Conservation (phyloP, 192 early-diverging fungal species). For the Podila epicladia region DNA sequence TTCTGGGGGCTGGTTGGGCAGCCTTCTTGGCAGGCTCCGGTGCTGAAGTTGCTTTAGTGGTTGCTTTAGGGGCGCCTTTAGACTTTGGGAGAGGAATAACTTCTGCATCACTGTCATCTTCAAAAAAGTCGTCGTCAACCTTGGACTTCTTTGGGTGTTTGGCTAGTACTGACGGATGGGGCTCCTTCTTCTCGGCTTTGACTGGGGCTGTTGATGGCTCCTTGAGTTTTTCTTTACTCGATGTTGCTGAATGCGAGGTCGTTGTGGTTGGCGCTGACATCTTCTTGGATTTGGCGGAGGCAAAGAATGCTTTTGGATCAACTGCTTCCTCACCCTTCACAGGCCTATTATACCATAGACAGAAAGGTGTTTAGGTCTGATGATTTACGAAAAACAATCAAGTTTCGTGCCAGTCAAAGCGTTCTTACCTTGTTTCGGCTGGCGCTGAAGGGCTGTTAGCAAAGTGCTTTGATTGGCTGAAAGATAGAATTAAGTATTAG, state of each 20-base stretch:
- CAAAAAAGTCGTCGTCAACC: constrained; percentile 32
- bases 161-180: constrained; percentile 2
- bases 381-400: background rate
- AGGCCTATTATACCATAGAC: background rate
- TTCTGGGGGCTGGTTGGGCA: constrained; percentile 1
- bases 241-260: background rate
- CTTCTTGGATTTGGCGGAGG: constrained; percentile 27
- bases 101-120: constrained; percentile 35
- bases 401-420: background rate
- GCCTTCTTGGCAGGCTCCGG: constrained; percentile 14
- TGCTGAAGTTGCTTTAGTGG: background rate
- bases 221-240: background rate
- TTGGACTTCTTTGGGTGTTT: constrained; percentile 24
- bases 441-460: background rate
- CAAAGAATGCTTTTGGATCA: constrained; percentile 46
- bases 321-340: constrained; percentile 12
- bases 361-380: background rate
- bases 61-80: constrained; percentile 4
- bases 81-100: constrained; percentile 15
- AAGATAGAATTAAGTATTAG: background rate
- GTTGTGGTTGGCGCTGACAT: background rate
- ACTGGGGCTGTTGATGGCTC: background rate
- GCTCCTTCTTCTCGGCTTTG: background rate
- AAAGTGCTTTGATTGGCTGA: constrained; percentile 37
- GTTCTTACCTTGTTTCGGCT: constrained; percentile 15